phyloP scores from a whole-genome alignment of 352 stramenopile genomes.

The Phytophthora pseudosyringae region DNA sequence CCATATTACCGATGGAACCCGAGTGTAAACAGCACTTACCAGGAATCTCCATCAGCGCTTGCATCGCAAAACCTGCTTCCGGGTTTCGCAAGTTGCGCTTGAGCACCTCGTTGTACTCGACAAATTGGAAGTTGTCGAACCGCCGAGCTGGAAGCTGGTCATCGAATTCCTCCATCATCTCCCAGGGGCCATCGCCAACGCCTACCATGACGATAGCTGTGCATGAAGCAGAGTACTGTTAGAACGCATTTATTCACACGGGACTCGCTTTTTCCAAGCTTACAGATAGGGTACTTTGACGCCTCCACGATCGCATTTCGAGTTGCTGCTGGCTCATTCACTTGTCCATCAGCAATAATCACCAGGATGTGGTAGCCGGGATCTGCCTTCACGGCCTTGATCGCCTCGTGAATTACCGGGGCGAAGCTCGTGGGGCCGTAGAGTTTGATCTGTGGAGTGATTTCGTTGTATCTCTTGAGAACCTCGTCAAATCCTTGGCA shows the following conservation, averaged over 20 bases:
- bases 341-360: constrained; percentile 80
- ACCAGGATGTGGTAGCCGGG: constrained; percentile 79
- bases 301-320: constrained; percentile 72
- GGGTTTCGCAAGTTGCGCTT: constrained; percentile 67
- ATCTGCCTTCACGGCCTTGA: constrained; percentile 50
- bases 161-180: constrained; percentile 83
- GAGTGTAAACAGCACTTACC: constrained; percentile 34
- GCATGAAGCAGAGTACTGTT: not conserved
- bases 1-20: too few species aligned
- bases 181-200: constrained; percentile 81
- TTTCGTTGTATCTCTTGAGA: constrained; percentile 61
- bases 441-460: constrained; percentile 62
- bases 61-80: constrained; percentile 74
- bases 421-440: constrained; percentile 75
- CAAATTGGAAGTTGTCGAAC: constrained; percentile 86
- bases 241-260: not conserved
- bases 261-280: constrained; percentile 2
- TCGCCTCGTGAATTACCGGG: constrained; percentile 65
- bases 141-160: constrained; percentile 59
- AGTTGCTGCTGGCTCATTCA: constrained; percentile 68
- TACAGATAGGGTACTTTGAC: constrained; percentile 77
- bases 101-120: constrained; percentile 73
- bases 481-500: constrained; percentile 66
- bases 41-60: constrained; percentile 81
- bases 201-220: constrained; percentile 61